Percentiles rank a stretch among this genome's conserved stretches.
Evolutionary conservation across 2,329 filamentous ascomycete genomes (phyloP).

Genomic region (Ophiostoma sp.): DNA sequence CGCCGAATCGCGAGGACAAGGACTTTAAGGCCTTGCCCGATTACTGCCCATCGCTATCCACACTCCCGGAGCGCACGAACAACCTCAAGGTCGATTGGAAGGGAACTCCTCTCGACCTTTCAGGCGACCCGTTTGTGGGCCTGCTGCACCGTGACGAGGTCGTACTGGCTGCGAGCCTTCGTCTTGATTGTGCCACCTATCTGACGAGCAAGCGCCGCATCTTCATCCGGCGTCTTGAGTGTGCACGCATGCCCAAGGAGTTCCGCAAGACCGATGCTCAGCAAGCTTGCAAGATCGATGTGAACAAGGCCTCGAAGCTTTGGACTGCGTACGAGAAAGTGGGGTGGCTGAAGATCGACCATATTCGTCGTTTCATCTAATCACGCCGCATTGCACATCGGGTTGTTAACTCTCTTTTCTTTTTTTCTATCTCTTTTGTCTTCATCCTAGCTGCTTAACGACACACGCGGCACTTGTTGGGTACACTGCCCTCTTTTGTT

Average conservation of each 20-base stretch:
- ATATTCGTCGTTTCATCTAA: constrained; percentile 39
- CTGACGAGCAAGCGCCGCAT: constrained; percentile 91
- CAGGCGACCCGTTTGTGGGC: constrained; percentile 66
- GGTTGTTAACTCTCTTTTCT: not conserved
- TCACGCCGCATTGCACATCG: not conserved
- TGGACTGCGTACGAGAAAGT: constrained; percentile 88
- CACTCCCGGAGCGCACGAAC: constrained; percentile 66
- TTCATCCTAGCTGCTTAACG: not conserved
- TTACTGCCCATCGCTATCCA: constrained; percentile 67
- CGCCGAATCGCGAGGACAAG: constrained; percentile 76
- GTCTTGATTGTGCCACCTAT: constrained; percentile 84
- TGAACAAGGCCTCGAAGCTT: constrained; percentile 93
- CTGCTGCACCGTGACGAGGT: constrained; percentile 79
- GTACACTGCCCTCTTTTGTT: not conserved
- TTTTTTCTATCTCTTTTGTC: no score
- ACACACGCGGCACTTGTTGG: not conserved
- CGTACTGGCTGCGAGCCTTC: constrained; percentile 71
- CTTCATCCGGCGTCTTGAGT: constrained; percentile 73
- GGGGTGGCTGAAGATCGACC: constrained; percentile 69
- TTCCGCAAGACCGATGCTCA: constrained; percentile 96
- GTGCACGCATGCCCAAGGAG: constrained; percentile 69
- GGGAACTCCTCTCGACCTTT: constrained; percentile 74
- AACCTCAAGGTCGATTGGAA: constrained; percentile 86
- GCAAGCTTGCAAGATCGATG: constrained; percentile 96
- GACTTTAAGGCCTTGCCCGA: constrained; percentile 73